A percentile compares a stretch with the other conserved stretches of the same genome.
phyloP scores from a whole-genome alignment of 176 grass and related monocot genomes.

The Aegilops speltoides region DNA sequence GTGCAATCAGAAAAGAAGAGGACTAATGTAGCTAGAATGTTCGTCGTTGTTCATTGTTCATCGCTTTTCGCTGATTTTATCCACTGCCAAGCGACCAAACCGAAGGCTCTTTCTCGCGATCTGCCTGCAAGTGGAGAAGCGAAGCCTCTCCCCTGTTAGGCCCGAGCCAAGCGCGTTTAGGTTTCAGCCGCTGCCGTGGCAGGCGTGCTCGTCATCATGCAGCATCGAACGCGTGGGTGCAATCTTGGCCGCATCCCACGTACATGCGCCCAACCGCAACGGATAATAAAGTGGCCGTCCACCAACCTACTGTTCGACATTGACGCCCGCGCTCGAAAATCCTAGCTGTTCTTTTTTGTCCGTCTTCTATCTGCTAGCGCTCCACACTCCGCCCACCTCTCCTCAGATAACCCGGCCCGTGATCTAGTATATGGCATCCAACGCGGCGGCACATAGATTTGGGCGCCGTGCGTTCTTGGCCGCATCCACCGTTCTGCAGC shows the following conservation, averaged over 20 bases:
- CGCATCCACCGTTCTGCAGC: neutral
- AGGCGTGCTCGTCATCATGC: neutral
- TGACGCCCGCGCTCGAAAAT: slow-evolving; percentile 32
- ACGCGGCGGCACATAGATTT: neutral
- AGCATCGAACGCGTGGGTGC: neutral
- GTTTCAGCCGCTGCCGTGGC: neutral
- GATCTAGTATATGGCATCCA: neutral
- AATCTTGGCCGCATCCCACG: slow-evolving; percentile 34
- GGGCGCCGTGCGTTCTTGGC: neutral
- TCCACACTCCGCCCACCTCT: neutral
- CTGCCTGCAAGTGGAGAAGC: too few relatives aligned
- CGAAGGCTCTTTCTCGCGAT: too few relatives aligned
- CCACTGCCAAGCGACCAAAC: neutral
- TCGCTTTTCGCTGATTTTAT: neutral
- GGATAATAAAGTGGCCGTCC: slow-evolving; percentile 32
- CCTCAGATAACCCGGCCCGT: neutral
- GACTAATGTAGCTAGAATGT: too few relatives aligned
- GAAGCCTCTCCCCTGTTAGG: too few relatives aligned
- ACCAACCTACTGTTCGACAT: slow-evolving; percentile 34
- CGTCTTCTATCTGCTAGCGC: neutral
- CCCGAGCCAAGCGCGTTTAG: too few relatives aligned
- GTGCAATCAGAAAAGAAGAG: too few relatives aligned
- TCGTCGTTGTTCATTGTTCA: neutral
- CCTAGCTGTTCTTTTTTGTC: slow-evolving; percentile 46
- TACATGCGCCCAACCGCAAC: neutral